These are phyloP conservation scores for Ceratocystis alfenasii DNA, from an alignment of 2,329 filamentous ascomycete genomes.

Conservation along the genomic window DNA sequence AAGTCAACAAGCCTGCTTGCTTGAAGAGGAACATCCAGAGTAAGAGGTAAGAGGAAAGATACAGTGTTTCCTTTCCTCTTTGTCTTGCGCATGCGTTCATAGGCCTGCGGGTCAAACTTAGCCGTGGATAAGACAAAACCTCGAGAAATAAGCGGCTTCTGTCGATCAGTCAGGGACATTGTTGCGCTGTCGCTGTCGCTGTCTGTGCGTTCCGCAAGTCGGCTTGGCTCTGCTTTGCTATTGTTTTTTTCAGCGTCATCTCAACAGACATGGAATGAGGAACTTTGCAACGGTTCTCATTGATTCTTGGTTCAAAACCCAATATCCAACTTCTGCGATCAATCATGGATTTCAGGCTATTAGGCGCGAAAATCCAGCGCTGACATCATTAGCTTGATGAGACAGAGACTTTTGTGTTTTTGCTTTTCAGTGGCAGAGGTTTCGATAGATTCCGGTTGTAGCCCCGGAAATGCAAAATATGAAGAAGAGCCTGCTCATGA, in stretches of 20 bases:
- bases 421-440: not conserved
- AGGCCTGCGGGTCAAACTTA: not conserved
- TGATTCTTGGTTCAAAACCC: slow-evolving; percentile 1
- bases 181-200: not conserved
- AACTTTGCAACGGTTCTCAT: slow-evolving; percentile 1
- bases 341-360: not conserved
- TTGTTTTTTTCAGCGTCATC: not conserved
- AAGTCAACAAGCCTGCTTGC: no score
- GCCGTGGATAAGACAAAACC: not conserved
- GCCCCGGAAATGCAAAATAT: not conserved
- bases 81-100: not conserved
- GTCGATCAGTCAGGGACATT: not conserved
- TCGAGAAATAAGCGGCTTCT: slow-evolving; percentile 1
- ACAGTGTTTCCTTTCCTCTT: not conserved
- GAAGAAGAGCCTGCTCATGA: not conserved
- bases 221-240: not conserved
- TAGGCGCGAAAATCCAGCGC: no score
- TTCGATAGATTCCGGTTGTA: not conserved
- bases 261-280: not conserved
- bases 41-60: no score
- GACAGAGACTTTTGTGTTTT: not conserved
- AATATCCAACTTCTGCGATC: not conserved
- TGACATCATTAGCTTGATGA: not conserved
- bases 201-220: slow-evolving; percentile 7
- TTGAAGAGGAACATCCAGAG: not conserved